phyloP scores from a whole-genome alignment of 73 alveolate genomes.

The Uronychia binucleata region DNA sequence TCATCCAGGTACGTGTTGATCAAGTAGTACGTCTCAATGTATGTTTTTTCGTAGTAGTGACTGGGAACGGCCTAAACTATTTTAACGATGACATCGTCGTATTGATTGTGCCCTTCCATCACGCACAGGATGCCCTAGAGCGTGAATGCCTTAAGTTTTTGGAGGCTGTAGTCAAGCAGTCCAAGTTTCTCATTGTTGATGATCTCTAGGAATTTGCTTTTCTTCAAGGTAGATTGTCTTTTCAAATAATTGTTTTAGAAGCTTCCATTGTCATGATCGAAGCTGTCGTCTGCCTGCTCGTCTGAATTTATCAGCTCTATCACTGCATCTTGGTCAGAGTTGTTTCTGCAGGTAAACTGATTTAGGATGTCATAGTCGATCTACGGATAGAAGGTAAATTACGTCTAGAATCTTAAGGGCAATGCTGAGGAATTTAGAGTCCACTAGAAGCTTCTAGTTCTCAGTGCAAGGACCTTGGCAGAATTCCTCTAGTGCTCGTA shows the following conservation, averaged over 20 bases:
- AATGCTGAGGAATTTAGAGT: neutral
- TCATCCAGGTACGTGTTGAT: neutral
- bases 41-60: neutral
- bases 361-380: neutral
- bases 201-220: neutral
- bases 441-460: neutral
- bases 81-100: neutral
- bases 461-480: conserved; percentile 15
- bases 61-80: neutral
- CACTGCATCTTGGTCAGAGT: neutral
- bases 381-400: neutral
- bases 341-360: too few species aligned
- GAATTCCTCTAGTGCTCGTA: conserved; percentile 14
- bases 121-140: neutral
- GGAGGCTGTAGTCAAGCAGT: neutral
- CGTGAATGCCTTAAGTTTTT: neutral
- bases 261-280: neutral
- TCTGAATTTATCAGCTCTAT: neutral
- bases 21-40: neutral
- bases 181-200: neutral
- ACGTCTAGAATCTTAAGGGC: neutral
- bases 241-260: too few species aligned
- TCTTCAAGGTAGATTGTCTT: neutral
- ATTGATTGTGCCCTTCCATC: neutral
- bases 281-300: neutral